A percentile compares a stretch with the other conserved stretches of the same genome.
Evolutionary conservation across 176 grass and related monocot genomes (phyloP).

Genomic region (Urochloa ruziziensis): DNA sequence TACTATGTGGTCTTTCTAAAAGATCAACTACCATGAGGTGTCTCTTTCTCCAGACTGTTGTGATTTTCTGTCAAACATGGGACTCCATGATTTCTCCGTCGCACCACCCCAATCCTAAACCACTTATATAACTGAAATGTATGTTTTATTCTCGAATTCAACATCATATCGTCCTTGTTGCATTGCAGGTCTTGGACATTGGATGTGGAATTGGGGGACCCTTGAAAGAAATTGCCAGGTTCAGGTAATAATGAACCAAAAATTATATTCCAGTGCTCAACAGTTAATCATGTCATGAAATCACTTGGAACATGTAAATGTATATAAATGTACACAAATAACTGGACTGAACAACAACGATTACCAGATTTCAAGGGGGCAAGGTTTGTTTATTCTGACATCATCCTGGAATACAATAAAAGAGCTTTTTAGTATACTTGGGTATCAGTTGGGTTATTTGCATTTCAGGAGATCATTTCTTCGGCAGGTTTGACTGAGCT

Average conservation of each 20-base stretch:
- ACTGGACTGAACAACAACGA: conserved; percentile 73
- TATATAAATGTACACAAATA: conserved; percentile 40
- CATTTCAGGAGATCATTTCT: conserved; percentile 43
- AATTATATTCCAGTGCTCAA: neutral
- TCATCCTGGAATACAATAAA: neutral
- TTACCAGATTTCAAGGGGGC: conserved; percentile 77
- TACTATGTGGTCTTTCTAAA: no score
- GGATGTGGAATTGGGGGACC: conserved; percentile 85
- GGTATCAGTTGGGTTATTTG: neutral
- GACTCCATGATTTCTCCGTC: no score
- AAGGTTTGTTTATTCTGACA: conserved; percentile 23
- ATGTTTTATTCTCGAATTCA: no score
- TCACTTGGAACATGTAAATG: neutral
- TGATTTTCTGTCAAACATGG: no score
- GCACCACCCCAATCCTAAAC: no score
- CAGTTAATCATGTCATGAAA: neutral
- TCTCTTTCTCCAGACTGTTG: no score
- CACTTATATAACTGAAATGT: no score
- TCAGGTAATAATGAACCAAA: conserved; percentile 62
- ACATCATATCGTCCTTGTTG: neutral
- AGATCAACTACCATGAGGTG: no score
- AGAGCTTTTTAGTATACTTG: neutral
- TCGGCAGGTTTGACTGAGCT: conserved; percentile 42
- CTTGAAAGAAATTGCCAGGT: conserved; percentile 66
- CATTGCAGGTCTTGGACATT: conserved; percentile 58